Evolutionary conservation across 495 filamentous ascomycete species (phyloP), one percentile per base, ranked within the genome.

Genomic region (Amorphotheca resinae): DNA sequence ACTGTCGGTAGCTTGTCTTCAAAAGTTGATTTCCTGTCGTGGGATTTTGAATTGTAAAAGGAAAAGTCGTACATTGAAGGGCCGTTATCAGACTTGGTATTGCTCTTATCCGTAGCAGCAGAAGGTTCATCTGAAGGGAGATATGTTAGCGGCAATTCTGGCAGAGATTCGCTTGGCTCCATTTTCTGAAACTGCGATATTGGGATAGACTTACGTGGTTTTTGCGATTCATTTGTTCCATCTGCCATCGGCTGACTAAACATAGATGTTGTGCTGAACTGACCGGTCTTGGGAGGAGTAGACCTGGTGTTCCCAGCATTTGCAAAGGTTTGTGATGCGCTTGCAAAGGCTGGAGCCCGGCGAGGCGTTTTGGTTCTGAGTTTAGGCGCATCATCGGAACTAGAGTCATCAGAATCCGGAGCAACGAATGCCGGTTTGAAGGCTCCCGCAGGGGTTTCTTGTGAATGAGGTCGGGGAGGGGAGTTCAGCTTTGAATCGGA

Each of bases 41-140:
- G 23, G 49, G 32, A 38, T 34, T 18, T 11, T 9, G 17, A 11
- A 16, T 22, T 45, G 16, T n/a, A n/a, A n/a, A n/a, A n/a, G n/a
- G n/a, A n/a, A n/a, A n/a, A n/a, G n/a, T 48, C 63, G 58, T 67
- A 67, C 64, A 61, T 58, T 62, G 61, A 58, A 35, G 62, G 54
- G 17, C 52, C 49, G 18, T 33, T 25, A n/a, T 28, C 36, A 28
- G 37, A 17, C 16, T 44, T 31, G n/a, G 34, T 26, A 7, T 54
- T 47, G 39, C 45, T 22, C 20, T 44, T 41, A 22, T 37, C 41
- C 35, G 42, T 42, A 22, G 32, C 43, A 23, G 36, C 30, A 15
- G 52, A 37, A 22, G 42, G 44, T 37, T 42, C 52, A 44, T 49
- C 45, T 49, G 49, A 21, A 49, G 52, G 48, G 26, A 48, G 42